These are phyloP conservation scores for Rhodamnia argentea DNA, from an alignment of 345 rosid genomes.

Conservation along the genomic window DNA sequence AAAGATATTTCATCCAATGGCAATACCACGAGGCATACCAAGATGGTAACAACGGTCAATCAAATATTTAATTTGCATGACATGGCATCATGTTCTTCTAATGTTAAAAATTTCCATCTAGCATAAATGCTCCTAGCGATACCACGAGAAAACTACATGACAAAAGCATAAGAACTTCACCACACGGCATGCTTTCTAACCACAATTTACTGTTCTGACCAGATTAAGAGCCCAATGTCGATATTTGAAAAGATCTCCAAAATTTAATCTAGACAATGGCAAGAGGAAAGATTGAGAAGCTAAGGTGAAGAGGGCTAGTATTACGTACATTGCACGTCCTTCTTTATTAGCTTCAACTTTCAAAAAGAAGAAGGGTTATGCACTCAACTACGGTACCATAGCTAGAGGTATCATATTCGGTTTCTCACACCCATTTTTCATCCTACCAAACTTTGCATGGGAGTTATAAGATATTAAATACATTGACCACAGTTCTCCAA, in stretches of 20 bases:
- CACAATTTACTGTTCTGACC: not conserved
- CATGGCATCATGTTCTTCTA: not conserved
- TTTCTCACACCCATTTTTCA: not conserved
- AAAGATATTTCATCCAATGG: not conserved
- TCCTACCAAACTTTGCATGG: not conserved
- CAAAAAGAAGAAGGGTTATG: not conserved
- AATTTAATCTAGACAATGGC: not conserved
- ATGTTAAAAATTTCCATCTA: not conserved
- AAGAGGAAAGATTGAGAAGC: not conserved
- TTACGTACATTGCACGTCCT: not conserved
- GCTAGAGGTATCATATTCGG: not conserved
- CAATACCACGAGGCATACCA: not conserved
- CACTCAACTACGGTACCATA: not conserved
- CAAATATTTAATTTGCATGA: not conserved
- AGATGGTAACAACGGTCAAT: not conserved
- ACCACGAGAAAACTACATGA: not conserved
- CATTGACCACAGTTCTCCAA: not conserved
- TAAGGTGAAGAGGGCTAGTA: not conserved
- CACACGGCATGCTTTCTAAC: not conserved
- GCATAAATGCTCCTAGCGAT: not conserved
- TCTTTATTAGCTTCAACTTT: not conserved
- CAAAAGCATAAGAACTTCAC: not conserved
- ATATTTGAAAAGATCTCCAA: not conserved
- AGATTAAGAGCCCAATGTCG: not conserved
- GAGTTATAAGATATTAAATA: not conserved